These are phyloP conservation scores for Rutstroemia sp. DNA, from an alignment of 2,329 filamentous ascomycete genomes.

Conservation along the genomic window DNA sequence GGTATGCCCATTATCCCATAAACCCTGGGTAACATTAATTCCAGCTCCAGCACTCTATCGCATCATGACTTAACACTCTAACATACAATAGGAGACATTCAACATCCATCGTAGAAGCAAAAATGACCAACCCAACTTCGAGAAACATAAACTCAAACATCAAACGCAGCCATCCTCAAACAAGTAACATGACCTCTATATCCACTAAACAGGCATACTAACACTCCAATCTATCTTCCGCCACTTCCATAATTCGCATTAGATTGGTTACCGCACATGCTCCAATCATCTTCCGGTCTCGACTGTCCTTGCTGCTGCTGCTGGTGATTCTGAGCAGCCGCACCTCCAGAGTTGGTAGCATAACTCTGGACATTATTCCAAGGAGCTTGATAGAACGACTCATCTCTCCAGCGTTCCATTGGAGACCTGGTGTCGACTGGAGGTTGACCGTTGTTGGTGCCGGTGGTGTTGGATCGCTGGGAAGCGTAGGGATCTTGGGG, in stretches of 20 bases:
- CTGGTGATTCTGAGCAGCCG: background rate
- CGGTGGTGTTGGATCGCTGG: background rate
- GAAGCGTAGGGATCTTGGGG: background rate
- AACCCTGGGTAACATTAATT: too few relatives aligned
- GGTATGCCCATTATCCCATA: too few relatives aligned
- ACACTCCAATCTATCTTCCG: background rate
- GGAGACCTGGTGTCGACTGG: background rate
- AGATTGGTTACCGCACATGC: background rate
- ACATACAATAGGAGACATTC: background rate
- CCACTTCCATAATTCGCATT: background rate
- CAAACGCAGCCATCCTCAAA: background rate
- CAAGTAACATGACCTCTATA: background rate
- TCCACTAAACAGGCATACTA: background rate
- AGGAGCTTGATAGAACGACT: background rate
- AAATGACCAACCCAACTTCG: background rate
- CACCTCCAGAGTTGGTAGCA: background rate
- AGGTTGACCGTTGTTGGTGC: background rate
- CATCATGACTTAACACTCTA: too few relatives aligned
- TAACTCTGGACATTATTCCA: background rate
- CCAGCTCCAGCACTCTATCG: too few relatives aligned
- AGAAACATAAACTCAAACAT: background rate
- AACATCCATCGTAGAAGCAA: background rate
- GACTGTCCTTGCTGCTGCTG: background rate
- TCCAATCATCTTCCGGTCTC: background rate
- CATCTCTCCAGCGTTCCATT: background rate